These are phyloP conservation scores for Clitopilus hobsonii DNA, from an alignment of 768 basidiomycete genomes.

Conservation along the genomic window DNA sequence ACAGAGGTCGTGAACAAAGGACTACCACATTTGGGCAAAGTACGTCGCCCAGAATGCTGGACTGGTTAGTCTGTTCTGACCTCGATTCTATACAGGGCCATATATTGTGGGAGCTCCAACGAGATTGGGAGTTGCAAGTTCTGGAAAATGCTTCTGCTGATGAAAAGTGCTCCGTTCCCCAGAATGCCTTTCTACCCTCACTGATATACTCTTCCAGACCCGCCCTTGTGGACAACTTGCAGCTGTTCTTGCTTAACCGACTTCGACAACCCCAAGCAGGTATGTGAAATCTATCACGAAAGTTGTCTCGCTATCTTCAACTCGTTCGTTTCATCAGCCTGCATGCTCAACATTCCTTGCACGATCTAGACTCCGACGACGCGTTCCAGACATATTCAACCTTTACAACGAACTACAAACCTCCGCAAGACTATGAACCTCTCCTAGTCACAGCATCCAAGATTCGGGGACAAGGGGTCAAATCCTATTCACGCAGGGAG, in stretches of 20 bases:
- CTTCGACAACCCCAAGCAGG: slow-evolving; percentile 76
- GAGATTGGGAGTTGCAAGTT: slow-evolving; percentile 70
- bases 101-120: slow-evolving; percentile 63
- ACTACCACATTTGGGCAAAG: slow-evolving; percentile 60
- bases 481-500: slow-evolving; percentile 63
- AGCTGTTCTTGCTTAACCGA: slow-evolving; percentile 57
- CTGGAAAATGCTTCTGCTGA: slow-evolving; percentile 42
- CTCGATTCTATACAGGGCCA: slow-evolving; percentile 67
- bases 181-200: background rate
- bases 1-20: slow-evolving; percentile 52
- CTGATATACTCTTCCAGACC: slow-evolving; percentile 25
- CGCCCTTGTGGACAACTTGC: slow-evolving; percentile 43
- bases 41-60: slow-evolving; percentile 15
- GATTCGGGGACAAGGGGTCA: slow-evolving; percentile 53
- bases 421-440: slow-evolving; percentile 71
- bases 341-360: background rate
- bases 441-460: slow-evolving; percentile 77
- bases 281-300: slow-evolving; percentile 22
- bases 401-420: slow-evolving; percentile 78
- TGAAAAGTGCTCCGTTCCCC: slow-evolving; percentile 36
- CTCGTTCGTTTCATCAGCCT: background rate
- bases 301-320: background rate
- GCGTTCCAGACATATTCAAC: slow-evolving; percentile 85
- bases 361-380: slow-evolving; percentile 66
- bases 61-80: slow-evolving; percentile 3